Conservation (phyloP, 2,329 filamentous ascomycete species). For the Aspergillus ustus region DNA sequence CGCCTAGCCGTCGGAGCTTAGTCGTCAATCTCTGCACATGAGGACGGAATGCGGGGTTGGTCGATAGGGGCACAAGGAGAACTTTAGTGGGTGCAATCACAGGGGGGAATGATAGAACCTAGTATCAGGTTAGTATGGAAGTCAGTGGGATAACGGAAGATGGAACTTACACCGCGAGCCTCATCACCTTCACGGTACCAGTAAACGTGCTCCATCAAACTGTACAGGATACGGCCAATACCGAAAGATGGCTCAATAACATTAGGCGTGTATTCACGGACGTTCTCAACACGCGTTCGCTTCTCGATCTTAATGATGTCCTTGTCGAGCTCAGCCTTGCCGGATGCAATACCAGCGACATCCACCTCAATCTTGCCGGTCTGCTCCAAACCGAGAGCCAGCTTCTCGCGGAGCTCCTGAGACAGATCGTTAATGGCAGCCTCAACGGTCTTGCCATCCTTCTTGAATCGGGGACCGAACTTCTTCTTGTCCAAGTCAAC, state of each 20-base stretch:
- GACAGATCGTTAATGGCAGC: constrained; percentile 73
- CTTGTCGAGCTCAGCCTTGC: constrained; percentile 77
- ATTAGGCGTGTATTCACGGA: constrained; percentile 90
- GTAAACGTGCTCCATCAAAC: constrained; percentile 91
- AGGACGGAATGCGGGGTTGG: constrained; percentile 79
- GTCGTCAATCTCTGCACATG: constrained; percentile 73
- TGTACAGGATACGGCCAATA: constrained; percentile 92
- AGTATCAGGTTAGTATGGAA: constrained; percentile 20
- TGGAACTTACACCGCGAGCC: constrained; percentile 76
- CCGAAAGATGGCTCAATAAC: constrained; percentile 98
- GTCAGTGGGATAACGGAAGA: background rate
- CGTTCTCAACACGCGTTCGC: constrained; percentile 79
- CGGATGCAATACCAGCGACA: constrained; percentile 68
- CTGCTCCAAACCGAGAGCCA: constrained; percentile 73
- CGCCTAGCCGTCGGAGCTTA: constrained; percentile 73
- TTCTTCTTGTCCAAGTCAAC: constrained; percentile 92
- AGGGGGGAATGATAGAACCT: constrained; percentile 75
- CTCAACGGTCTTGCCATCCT: constrained; percentile 86
- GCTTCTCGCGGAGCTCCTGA: constrained; percentile 80
- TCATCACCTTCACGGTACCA: constrained; percentile 88
- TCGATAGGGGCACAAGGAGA: constrained; percentile 85
- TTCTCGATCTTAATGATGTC: constrained; percentile 85
- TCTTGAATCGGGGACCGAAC: constrained; percentile 94
- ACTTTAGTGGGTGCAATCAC: constrained; percentile 93
- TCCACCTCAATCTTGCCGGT: constrained; percentile 77